Evolutionary conservation across 2,329 filamentous ascomycete genomes (phyloP).

Genomic region (Kalmusia sp.): DNA sequence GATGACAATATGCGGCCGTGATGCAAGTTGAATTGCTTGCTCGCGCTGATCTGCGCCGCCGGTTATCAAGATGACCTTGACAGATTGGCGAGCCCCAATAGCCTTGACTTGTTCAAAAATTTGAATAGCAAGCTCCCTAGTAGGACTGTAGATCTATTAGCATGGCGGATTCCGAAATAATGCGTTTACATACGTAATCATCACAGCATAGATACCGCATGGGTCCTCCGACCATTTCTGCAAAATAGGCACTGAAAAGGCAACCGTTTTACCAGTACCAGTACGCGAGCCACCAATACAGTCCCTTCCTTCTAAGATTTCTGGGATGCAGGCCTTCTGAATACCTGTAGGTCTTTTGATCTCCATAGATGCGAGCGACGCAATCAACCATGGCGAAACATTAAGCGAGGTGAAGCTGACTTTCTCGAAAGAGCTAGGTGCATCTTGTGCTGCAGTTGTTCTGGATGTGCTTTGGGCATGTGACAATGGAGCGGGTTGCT

Average conservation of each 20-base stretch:
- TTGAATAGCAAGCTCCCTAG: constrained; percentile 86
- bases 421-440: constrained; percentile 44
- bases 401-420: constrained; percentile 74
- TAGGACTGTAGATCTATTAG: constrained; percentile 26
- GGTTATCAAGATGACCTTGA: constrained; percentile 89
- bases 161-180: background rate
- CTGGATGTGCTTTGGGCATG: constrained; percentile 11
- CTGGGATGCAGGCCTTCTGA: constrained; percentile 90
- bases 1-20: constrained; percentile 88
- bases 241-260: constrained; percentile 92
- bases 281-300: constrained; percentile 93
- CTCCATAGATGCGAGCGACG: constrained; percentile 77
- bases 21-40: constrained; percentile 83
- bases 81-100: constrained; percentile 83
- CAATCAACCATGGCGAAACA: constrained; percentile 86
- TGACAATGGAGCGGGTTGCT: constrained; percentile 17
- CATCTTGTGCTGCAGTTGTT: constrained; percentile 6
- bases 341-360: constrained; percentile 91
- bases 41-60: constrained; percentile 91
- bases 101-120: constrained; percentile 97
- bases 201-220: constrained; percentile 85
- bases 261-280: constrained; percentile 96
- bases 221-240: constrained; percentile 95
- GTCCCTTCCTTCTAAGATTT: constrained; percentile 88
- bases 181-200: constrained; percentile 75